Base-by-base conservation (phyloP, 2,329 filamentous ascomycete species). In the Fusarium siculi region DNA sequence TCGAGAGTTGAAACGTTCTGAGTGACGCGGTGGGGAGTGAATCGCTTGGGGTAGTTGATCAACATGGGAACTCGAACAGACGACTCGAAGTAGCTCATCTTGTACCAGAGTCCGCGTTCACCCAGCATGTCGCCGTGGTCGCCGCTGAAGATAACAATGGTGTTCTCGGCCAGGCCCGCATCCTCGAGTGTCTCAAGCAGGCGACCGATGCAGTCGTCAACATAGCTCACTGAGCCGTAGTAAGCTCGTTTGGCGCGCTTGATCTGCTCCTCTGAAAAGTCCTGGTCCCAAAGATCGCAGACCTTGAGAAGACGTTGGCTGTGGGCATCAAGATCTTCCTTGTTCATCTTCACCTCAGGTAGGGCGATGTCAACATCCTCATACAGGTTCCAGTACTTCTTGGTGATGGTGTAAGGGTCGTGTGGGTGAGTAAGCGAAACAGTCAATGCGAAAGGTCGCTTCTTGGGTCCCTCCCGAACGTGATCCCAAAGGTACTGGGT, bases 41-140 rank as follows among this genome's bases (percentile, higher is more conserved):
- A 97, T 69, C 87, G 88, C 77, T 91, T 87, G 32, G 95, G 95
- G 77, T 95, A 91, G 82, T 94, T 92, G 80, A 97, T 88, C 73
- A 98, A 87, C 80, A 98, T 91, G 3, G 95, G 95, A 28, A 98
- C 95, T 34, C 95, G 92, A 50, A 94, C 94, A 18, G 94, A 97
- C 44, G 92, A 92, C 87, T 98, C 95, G 78, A 95, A 97, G 88
- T 96, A 98, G 79, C 91, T 94, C 95, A 98, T 98, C 88, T 98
- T 98, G 87, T 97, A 95, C 95, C 95, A 98, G 52, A 98, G 85
- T 10, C 93, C 93, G 59, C 94, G 91, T 85, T 98, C 95, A 66
- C 95, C 95, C 12, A 98, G 89, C 95, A 98, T 98, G 82, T 98
- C 95, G 63, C 95, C 95, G 79, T 98, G 95, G 80, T 98, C 95